Conservation (phyloP, 352 stramenopile species). For the Phytophthora pistaciae region DNA sequence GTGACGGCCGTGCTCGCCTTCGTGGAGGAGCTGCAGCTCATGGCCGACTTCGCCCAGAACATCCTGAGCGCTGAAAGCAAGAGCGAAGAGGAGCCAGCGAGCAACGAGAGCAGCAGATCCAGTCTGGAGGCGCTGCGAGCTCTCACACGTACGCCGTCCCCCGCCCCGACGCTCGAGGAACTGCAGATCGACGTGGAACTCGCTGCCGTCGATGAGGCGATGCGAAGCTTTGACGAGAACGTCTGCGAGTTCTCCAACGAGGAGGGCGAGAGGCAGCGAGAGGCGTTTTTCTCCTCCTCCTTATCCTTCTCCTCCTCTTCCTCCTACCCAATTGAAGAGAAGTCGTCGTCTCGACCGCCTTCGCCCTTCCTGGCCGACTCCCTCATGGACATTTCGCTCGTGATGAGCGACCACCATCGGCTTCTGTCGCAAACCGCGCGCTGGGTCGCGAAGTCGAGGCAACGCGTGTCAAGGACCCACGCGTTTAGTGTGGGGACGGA, state of each 20-base stretch:
- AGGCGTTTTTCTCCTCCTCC: conserved; percentile 14
- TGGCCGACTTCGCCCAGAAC: conserved; percentile 68
- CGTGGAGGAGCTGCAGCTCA: conserved; percentile 62
- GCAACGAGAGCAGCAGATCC: conserved; percentile 55
- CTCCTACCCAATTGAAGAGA: not conserved
- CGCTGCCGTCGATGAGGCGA: conserved; percentile 11
- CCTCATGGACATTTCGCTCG: conserved; percentile 76
- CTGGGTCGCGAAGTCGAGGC: conserved; percentile 53
- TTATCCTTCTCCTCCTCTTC: conserved; percentile 23
- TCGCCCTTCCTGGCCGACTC: conserved; percentile 58
- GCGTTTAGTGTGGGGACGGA: conserved; percentile 51
- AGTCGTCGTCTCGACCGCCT: conserved; percentile 15
- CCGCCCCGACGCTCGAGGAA: conserved; percentile 22
- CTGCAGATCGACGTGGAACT: conserved; percentile 34
- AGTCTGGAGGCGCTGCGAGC: conserved; percentile 44
- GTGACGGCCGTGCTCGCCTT: conserved; percentile 55
- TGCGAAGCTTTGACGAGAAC: conserved; percentile 12
- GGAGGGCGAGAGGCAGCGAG: conserved; percentile 10
- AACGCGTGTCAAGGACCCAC: conserved; percentile 7
- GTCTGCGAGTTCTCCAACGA: conserved; percentile 29
- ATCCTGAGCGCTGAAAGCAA: conserved; percentile 64
- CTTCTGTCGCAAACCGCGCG: conserved; percentile 63
- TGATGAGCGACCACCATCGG: conserved; percentile 79
- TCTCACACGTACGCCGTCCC: conserved; percentile 47
- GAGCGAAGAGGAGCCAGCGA: conserved; percentile 17